These are phyloP conservation scores for Diaporthe sp. DNA, from an alignment of 2,329 filamentous ascomycete genomes.

Conservation along the genomic window DNA sequence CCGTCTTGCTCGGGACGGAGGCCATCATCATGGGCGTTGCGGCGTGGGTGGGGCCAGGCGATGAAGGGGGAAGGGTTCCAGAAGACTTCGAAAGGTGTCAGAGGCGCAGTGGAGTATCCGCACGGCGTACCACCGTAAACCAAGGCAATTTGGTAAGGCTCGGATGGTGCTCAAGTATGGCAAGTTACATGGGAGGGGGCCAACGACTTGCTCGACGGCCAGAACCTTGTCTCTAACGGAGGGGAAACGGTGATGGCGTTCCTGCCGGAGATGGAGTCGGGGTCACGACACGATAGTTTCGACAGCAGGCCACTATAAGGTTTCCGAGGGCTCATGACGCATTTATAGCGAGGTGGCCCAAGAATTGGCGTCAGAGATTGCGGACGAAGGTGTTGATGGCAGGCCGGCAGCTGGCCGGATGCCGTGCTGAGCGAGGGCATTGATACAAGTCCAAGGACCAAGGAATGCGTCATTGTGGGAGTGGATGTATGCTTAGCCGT, in stretches of 20 bases:
- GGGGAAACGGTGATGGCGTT: background rate
- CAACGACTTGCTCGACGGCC: background rate
- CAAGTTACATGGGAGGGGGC: background rate
- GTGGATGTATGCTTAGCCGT: no score
- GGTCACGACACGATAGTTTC: constrained; percentile 17
- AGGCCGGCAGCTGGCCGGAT: background rate
- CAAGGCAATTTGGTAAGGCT: background rate
- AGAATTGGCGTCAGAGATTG: background rate
- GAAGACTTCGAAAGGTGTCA: constrained; percentile 32
- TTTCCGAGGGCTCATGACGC: constrained; percentile 27
- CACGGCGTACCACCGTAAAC: background rate
- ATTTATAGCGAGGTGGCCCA: background rate
- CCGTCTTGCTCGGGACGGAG: background rate
- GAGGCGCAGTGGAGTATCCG: background rate
- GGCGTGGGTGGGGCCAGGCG: background rate
- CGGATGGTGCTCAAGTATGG: constrained; percentile 7
- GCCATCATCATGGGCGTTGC: background rate
- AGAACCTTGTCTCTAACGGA: constrained; percentile 30
- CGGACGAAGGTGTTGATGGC: background rate
- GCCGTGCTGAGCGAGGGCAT: background rate
- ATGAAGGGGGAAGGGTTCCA: constrained; percentile 15
- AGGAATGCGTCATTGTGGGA: no score
- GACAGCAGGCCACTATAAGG: constrained; percentile 33
- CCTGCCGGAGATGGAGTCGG: constrained; percentile 7
- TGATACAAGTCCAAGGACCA: background rate